Percentiles rank a stretch among this genome's conserved stretches.
Conservation (phyloP, 305 asterid genomes). For the Fraxinus albicans region DNA sequence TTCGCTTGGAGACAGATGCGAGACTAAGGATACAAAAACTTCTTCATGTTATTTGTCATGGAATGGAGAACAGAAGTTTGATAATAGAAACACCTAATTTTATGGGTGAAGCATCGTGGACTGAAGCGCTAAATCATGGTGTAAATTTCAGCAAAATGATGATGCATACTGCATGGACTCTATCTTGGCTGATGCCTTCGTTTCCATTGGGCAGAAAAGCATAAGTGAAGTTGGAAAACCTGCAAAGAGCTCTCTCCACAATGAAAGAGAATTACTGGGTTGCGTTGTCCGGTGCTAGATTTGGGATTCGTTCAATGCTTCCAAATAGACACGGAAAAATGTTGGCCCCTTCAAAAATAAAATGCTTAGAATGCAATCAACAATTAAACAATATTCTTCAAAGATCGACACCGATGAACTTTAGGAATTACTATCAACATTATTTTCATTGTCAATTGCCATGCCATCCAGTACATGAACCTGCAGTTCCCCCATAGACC, state of each 20-base stretch:
- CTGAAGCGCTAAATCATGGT: constrained; percentile 28
- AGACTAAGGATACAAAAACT: constrained; percentile 29
- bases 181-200: constrained; percentile 25
- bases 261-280: constrained; percentile 41
- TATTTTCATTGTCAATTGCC: background rate
- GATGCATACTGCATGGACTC: constrained; percentile 15
- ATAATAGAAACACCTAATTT: constrained; percentile 27
- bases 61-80: constrained; percentile 29
- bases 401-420: background rate
- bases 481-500: background rate
- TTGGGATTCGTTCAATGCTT: constrained; percentile 48
- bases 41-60: constrained; percentile 20
- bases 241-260: constrained; percentile 33
- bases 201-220: constrained; percentile 27
- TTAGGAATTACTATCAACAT: background rate
- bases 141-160: constrained; percentile 20
- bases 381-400: background rate
- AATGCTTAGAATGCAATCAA: background rate
- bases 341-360: constrained; percentile 33
- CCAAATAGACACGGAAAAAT: constrained; percentile 50
- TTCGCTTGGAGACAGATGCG: background rate
- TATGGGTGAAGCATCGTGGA: constrained; percentile 16
- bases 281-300: constrained; percentile 37
- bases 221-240: constrained; percentile 22
- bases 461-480: background rate